Evolutionary conservation across 768 basidiomycete species (phyloP), one percentile per base, ranked within the genome.

Genomic region (Leccinellum albellum): DNA sequence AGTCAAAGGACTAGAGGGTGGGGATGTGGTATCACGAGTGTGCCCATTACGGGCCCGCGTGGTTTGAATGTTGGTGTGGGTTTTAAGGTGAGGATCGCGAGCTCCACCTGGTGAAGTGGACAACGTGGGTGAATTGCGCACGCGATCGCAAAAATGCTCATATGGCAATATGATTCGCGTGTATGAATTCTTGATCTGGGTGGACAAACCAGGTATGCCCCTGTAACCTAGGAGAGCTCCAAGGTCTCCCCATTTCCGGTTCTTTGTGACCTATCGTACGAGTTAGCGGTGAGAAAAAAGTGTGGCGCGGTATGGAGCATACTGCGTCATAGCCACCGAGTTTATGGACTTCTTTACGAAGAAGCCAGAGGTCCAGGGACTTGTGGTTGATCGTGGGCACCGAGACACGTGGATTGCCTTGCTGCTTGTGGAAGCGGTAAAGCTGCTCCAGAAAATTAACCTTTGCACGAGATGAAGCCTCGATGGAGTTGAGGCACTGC

Each of bases 361-460:
- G 76, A 56, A 88, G 81, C 92, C 94, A 98, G 17, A 99, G 78
- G 78, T 99, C 97, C 52, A 99, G 78, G 2, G 93, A 82, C 68
- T 92, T 91, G 73, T 92, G 87, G 72, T 94, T 94, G 70, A 99
- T 92, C 31, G 89, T 89, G 56, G 97, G 97, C 32, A 98, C 88
- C n/a, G 86, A 86, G 24, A 98, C 87, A 62, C 90, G 86, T 58
- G 86, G 79, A 70, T 94, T 93, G 49, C 93, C 93, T 75, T 95
- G 94, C 72, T 98, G 95, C 65, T 91, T 88, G 75, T 98, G 97
- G 73, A 89, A 99, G 64, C 92, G 89, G 74, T 95, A 95, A 50
- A 99, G 82, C 74, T 97, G 94, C 72, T 98, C 96, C 63, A 98
- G 75, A 75, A 97, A 98, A 78, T 97, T 98, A 72, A 98, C 76